phyloP scores from a whole-genome alignment of 1,284 basidiomycete genomes.

The Leccinum colubrinum region DNA sequence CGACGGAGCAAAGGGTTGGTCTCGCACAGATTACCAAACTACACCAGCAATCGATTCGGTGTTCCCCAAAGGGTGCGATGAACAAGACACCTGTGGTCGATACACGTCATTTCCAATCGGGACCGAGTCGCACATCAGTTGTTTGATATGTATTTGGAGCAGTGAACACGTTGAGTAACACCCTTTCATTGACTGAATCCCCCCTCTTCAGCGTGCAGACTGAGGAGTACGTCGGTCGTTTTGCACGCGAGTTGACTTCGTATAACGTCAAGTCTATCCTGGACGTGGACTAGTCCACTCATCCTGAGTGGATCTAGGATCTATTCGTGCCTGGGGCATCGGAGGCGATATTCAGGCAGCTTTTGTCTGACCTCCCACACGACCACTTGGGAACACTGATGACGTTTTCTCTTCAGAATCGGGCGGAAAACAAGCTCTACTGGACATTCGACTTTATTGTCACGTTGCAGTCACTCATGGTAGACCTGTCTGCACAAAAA shows the following conservation, averaged over 20 bases:
- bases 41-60: slow-evolving; percentile 57
- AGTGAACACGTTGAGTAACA: slow-evolving; percentile 37
- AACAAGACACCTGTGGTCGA: slow-evolving; percentile 47
- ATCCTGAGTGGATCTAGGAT: slow-evolving; percentile 21
- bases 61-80: slow-evolving; percentile 54
- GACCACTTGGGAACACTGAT: slow-evolving; percentile 40
- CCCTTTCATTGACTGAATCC: neutral
- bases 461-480: slow-evolving; percentile 32
- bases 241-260: slow-evolving; percentile 42
- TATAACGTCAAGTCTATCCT: slow-evolving; percentile 39
- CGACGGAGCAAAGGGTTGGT: slow-evolving; percentile 38
- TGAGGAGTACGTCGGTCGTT: slow-evolving; percentile 50
- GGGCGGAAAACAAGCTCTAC: slow-evolving; percentile 53
- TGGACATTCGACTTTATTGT: slow-evolving; percentile 46
- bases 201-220: slow-evolving; percentile 47
- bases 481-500: slow-evolving; percentile 40
- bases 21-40: slow-evolving; percentile 54
- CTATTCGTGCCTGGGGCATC: slow-evolving; percentile 28
- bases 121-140: slow-evolving; percentile 61
- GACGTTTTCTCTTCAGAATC: slow-evolving; percentile 41
- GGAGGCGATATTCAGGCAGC: slow-evolving; percentile 30
- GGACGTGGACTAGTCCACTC: slow-evolving; percentile 11
- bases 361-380: slow-evolving; percentile 30
- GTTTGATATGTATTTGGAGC: slow-evolving; percentile 65
- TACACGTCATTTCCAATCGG: slow-evolving; percentile 66